phyloP scores from a whole-genome alignment of 805 yeast genomes.

The Wickerhamomyces sydowiorum region DNA sequence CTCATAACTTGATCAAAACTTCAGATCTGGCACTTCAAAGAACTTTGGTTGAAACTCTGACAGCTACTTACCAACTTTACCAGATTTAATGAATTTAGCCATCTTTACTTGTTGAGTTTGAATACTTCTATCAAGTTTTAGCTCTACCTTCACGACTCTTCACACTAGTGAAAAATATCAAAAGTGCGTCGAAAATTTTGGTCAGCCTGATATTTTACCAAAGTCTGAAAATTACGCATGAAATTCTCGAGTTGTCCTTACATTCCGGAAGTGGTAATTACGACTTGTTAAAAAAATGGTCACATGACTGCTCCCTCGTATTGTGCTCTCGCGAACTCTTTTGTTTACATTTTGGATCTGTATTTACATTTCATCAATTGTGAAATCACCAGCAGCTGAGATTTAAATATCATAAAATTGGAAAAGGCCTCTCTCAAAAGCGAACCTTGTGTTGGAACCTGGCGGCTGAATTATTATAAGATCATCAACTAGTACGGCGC shows the following conservation, averaged over 20 bases:
- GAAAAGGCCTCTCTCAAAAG: no score
- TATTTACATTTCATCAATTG: background rate
- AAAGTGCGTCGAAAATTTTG: slow-evolving; percentile 16
- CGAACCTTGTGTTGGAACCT: no score
- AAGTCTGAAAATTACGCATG: slow-evolving; percentile 19
- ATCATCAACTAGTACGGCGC: no score
- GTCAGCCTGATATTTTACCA: slow-evolving; percentile 5
- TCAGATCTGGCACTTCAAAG: background rate
- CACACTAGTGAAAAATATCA: slow-evolving; percentile 16
- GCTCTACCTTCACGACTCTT: background rate
- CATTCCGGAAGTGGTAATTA: no score
- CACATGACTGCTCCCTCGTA: background rate
- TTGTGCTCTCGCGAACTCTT: background rate
- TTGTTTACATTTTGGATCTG: slow-evolving; percentile 1
- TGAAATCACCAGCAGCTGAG: background rate
- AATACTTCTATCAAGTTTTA: background rate
- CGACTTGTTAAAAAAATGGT: no score
- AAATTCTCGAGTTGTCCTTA: no score
- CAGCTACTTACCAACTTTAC: slow-evolving; percentile 81
- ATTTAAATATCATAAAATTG: background rate
- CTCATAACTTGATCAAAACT: background rate
- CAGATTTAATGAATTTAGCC: slow-evolving; percentile 99
- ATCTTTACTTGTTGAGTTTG: slow-evolving; percentile 35
- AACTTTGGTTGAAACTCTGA: no score
- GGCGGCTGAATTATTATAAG: no score